Conservation (phyloP, 1,139 yeast genomes). For the Blastobotrys raffinosifermentans region DNA sequence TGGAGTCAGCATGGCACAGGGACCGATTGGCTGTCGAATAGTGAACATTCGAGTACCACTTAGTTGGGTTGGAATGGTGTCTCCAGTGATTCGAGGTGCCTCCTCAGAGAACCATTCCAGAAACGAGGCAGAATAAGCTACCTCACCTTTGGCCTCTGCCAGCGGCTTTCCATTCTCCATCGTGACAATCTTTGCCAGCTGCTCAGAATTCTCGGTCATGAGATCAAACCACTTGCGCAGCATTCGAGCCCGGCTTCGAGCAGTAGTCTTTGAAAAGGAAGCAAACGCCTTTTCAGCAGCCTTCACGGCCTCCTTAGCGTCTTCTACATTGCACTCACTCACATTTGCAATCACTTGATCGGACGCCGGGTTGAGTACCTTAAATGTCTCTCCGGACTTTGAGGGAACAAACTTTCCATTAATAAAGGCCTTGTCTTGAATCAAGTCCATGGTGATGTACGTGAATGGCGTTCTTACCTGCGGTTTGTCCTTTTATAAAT, state of each 20-base stretch:
- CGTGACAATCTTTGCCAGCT: conserved; percentile 62
- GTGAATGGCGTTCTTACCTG: too few species aligned
- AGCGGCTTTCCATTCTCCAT: conserved; percentile 80
- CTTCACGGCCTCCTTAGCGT: conserved; percentile 43
- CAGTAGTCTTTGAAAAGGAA: conserved; percentile 49
- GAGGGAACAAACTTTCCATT: conserved; percentile 63
- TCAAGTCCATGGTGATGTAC: too few species aligned
- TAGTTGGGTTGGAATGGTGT: conserved; percentile 57
- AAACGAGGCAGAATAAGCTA: conserved; percentile 69
- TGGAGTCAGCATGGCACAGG: conserved; percentile 83
- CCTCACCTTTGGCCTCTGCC: conserved; percentile 69
- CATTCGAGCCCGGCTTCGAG: conserved; percentile 60
- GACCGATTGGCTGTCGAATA: conserved; percentile 77
- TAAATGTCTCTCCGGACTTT: conserved; percentile 47
- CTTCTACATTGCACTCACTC: conserved; percentile 50
- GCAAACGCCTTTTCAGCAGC: conserved; percentile 56
- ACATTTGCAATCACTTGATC: conserved; percentile 49
- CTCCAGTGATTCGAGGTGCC: conserved; percentile 70
- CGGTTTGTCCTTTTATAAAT: too few species aligned
- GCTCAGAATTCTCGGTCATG: conserved; percentile 60
- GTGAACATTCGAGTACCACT: conserved; percentile 55
- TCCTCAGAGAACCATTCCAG: conserved; percentile 84
- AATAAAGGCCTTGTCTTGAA: conserved; percentile 46
- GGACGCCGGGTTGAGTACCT: conserved; percentile 72
- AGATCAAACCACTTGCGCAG: conserved; percentile 56